Evolutionary conservation across 352 stramenopile species (phyloP).

Genomic region (Pythium rhizo-oryzae): DNA sequence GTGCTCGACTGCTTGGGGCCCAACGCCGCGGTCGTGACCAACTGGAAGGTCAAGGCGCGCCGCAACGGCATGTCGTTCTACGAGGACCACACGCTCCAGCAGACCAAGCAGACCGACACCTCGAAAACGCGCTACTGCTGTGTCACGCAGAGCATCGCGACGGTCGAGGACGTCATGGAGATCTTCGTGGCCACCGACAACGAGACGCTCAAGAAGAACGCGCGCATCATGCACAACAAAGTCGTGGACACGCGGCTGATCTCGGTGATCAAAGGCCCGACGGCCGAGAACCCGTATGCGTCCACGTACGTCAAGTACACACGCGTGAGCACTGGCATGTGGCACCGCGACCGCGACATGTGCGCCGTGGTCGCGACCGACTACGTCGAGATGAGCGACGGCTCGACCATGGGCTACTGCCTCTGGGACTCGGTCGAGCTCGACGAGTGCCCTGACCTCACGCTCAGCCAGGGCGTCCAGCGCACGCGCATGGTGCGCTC

Average conservation of each 20-base stretch:
- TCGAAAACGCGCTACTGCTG: conserved; percentile 51
- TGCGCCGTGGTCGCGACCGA: conserved; percentile 23
- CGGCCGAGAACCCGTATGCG: conserved; percentile 34
- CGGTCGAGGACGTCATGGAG: conserved; percentile 51
- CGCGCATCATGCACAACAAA: conserved; percentile 48
- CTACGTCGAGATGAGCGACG: conserved; percentile 16
- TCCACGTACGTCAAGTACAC: conserved; percentile 50
- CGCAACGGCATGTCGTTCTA: conserved; percentile 26
- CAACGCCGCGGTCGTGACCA: conserved; percentile 19
- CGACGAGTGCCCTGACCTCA: conserved; percentile 25
- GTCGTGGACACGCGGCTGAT: conserved; percentile 46
- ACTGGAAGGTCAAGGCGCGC: conserved; percentile 19
- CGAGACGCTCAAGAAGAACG: conserved; percentile 38
- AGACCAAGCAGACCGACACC: conserved; percentile 4
- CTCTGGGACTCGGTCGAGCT: conserved; percentile 30
- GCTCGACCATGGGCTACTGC: conserved; percentile 28
- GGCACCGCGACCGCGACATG: conserved; percentile 35
- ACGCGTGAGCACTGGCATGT: conserved; percentile 15
- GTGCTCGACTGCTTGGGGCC: conserved; percentile 25
- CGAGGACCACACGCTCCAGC: conserved; percentile 26
- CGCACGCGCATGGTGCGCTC: conserved; percentile 27
- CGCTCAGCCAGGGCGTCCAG: conserved; percentile 27
- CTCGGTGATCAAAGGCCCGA: conserved; percentile 30
- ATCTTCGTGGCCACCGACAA: conserved; percentile 46
- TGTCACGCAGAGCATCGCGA: conserved; percentile 40